Conservation (phyloP, 2,329 filamentous ascomycete genomes). For the Fusarium sp. region DNA sequence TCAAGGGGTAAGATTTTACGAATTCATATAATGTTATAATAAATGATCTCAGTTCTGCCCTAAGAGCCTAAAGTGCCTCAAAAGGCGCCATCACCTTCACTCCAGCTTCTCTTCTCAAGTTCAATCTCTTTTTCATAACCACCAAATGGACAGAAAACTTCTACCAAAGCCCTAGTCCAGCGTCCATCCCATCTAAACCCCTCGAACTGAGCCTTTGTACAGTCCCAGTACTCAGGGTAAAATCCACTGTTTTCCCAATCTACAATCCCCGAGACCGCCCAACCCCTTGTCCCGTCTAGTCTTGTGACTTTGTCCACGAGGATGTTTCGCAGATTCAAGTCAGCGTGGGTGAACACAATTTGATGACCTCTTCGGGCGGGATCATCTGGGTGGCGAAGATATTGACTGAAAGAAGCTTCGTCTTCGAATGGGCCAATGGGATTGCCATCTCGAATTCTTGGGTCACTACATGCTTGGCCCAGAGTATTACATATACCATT, state of each 20-base stretch:
- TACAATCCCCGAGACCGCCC: constrained; percentile 41
- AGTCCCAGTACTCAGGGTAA: constrained; percentile 41
- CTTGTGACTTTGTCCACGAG: constrained; percentile 39
- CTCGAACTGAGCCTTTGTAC: constrained; percentile 18
- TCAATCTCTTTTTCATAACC: not conserved
- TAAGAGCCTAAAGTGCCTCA: not conserved
- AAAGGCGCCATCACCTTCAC: not conserved
- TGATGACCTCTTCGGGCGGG: constrained; percentile 32
- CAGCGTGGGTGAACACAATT: constrained; percentile 55
- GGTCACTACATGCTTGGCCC: constrained; percentile 40
- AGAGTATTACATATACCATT: constrained; percentile 45
- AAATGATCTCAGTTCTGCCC: too few species aligned
- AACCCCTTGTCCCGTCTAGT: constrained; percentile 22
- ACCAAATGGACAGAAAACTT: not conserved
- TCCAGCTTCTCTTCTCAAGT: not conserved
- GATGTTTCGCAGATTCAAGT: constrained; percentile 44
- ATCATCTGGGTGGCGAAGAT: constrained; percentile 43
- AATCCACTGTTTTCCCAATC: constrained; percentile 41
- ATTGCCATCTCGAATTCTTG: constrained; percentile 36
- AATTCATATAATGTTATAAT: too few species aligned
- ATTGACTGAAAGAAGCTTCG: constrained; percentile 47
- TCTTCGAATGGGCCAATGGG: constrained; percentile 43
- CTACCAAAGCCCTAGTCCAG: not conserved
- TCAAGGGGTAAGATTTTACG: too few species aligned
- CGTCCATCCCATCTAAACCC: not conserved